Evolutionary conservation across 306 rosid species (phyloP).

Genomic region (cucumber (Cucumis sativus)): DNA sequence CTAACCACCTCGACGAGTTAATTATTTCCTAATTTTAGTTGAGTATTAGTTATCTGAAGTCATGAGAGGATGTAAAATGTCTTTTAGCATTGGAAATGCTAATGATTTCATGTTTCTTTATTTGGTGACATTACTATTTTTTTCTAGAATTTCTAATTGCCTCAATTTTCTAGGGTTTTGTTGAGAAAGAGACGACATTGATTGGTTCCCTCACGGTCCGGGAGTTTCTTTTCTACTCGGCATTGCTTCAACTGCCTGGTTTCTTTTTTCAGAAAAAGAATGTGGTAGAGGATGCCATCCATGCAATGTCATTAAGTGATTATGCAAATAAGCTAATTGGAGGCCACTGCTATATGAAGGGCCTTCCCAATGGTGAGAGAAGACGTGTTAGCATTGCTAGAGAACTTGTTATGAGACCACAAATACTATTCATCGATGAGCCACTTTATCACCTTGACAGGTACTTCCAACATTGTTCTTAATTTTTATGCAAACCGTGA

Average conservation of each 20-base stretch:
- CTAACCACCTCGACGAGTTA: not conserved
- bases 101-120: not conserved
- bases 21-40: not conserved
- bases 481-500: not conserved
- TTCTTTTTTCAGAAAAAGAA: constrained; percentile 88
- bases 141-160: not conserved
- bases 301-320: constrained; percentile 84
- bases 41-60: not conserved
- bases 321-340: constrained; percentile 90
- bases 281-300: constrained; percentile 93
- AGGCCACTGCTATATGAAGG: constrained; percentile 94
- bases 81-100: not conserved
- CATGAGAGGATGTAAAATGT: not conserved
- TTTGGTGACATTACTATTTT: not conserved
- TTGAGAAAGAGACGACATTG: constrained; percentile 75
- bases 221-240: constrained; percentile 86
- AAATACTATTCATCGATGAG: constrained; percentile 78
- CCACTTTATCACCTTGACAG: constrained; percentile 95
- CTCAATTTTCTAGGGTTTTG: constrained; percentile 60
- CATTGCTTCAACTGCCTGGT: constrained; percentile 90
- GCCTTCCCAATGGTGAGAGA: constrained; percentile 90
- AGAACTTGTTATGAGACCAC: constrained; percentile 98
- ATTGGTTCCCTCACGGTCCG: constrained; percentile 96
- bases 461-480: constrained; percentile 19
- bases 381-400: constrained; percentile 90